These are phyloP conservation scores for Sugiyamaella pinicola DNA, from an alignment of 1,139 yeast genomes.

Conservation along the genomic window DNA sequence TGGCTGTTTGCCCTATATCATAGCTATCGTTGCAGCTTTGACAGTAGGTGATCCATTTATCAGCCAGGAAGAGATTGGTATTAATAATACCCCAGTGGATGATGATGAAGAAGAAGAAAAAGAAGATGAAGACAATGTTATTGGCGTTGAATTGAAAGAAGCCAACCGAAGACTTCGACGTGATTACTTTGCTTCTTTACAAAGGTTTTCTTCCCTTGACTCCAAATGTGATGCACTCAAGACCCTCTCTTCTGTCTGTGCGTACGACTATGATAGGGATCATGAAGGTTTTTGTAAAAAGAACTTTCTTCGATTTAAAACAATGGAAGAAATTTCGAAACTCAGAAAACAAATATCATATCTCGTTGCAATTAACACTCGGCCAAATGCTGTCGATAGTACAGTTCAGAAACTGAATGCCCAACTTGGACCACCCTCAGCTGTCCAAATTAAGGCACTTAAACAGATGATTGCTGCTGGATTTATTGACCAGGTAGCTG, in stretches of 20 bases:
- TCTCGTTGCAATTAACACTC: conserved; percentile 67
- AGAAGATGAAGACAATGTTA: conserved; percentile 37
- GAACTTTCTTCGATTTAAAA: conserved; percentile 59
- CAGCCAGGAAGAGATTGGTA: conserved; percentile 70
- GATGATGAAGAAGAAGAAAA: conserved; percentile 34
- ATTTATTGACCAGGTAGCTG: conserved; percentile 85
- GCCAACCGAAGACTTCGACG: conserved; percentile 50
- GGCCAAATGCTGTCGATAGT: conserved; percentile 54
- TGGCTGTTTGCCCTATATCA: conserved; percentile 79
- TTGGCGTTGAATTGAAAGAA: conserved; percentile 44
- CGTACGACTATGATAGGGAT: conserved; percentile 65
- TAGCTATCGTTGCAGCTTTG: conserved; percentile 88
- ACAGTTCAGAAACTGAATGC: conserved; percentile 49
- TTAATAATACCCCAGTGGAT: conserved; percentile 35
- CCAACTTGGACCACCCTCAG: conserved; percentile 70
- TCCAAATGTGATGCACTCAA: conserved; percentile 72
- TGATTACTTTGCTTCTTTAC: conserved; percentile 58
- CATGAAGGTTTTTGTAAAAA: conserved; percentile 51
- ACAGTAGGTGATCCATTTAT: conserved; percentile 94
- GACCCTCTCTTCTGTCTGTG: conserved; percentile 82
- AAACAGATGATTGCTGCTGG: conserved; percentile 95
- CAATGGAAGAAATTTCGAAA: conserved; percentile 82
- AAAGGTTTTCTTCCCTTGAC: conserved; percentile 67
- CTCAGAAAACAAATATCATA: conserved; percentile 76
- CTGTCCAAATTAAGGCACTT: conserved; percentile 69